Conservation (phyloP, 768 basidiomycete genomes). For the Trametes cubensis region DNA sequence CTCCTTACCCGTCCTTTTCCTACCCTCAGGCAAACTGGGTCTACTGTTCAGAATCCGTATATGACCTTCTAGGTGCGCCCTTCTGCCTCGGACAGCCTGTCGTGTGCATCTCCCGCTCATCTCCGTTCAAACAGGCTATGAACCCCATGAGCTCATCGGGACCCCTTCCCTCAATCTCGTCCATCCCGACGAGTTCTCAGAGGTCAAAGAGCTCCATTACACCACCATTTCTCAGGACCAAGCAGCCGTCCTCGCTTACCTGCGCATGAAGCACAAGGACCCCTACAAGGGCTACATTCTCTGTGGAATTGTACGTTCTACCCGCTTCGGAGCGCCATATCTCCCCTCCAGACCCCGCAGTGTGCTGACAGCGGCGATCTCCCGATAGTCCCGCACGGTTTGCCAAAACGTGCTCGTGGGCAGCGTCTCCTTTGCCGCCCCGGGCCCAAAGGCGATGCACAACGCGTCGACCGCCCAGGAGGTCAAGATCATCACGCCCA, state of each 20-base stretch:
- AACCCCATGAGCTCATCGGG: conserved; percentile 71
- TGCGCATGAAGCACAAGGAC: conserved; percentile 80
- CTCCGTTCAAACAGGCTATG: conserved; percentile 54
- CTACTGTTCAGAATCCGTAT: conserved; percentile 34
- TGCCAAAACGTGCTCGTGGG: conserved; percentile 76
- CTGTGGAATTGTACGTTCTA: conserved; percentile 67
- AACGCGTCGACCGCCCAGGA: conserved; percentile 85
- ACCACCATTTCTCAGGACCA: conserved; percentile 80
- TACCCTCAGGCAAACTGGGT: conserved; percentile 32
- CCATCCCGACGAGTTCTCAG: conserved; percentile 76
- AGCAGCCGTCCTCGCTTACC: conserved; percentile 76
- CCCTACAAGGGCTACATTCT: conserved; percentile 75
- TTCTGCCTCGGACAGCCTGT: neutral
- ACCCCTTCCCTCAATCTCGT: conserved; percentile 73
- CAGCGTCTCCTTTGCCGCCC: conserved; percentile 76
- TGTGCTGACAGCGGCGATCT: conserved; percentile 4
- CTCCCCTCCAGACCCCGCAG: neutral
- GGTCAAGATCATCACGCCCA: conserved; percentile 71
- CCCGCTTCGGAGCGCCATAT: neutral
- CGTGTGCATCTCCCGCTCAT: neutral
- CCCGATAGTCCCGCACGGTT: conserved; percentile 58
- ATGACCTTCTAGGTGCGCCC: conserved; percentile 32
- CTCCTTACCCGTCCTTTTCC: conserved; percentile 18
- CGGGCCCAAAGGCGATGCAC: conserved; percentile 74
- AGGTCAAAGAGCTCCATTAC: conserved; percentile 70